Conservation (phyloP, 2,329 filamentous ascomycete species). For the Verticillium zaregamsianum region DNA sequence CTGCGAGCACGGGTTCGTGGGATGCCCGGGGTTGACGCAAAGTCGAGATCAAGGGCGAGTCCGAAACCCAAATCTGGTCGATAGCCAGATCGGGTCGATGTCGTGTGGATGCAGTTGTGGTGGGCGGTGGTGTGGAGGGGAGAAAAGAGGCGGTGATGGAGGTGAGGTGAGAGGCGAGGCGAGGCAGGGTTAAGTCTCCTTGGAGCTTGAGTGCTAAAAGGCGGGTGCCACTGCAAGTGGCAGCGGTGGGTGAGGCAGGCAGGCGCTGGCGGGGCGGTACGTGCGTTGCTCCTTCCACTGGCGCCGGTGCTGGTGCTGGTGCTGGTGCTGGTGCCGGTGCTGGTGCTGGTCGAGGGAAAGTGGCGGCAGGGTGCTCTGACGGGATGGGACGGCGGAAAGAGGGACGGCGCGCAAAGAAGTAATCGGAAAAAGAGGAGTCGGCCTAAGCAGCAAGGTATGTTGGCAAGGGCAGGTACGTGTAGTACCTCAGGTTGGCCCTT, state of each 20-base stretch:
- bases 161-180: not conserved
- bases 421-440: conserved; percentile 2
- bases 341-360: conserved; percentile 1
- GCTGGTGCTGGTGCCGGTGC: not conserved
- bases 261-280: not conserved
- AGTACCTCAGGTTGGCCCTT: not conserved
- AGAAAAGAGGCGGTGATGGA: not conserved
- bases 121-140: not conserved
- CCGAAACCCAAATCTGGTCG: not conserved
- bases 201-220: not conserved
- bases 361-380: not conserved
- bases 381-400: conserved; percentile 3
- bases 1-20: not conserved
- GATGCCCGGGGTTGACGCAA: not conserved
- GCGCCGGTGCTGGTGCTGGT: not conserved
- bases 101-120: not conserved
- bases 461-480: not conserved
- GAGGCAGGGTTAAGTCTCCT: not conserved
- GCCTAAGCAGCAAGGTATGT: not conserved
- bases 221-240: conserved; percentile 1
- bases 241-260: not conserved
- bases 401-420: conserved; percentile 7
- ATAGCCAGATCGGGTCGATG: not conserved
- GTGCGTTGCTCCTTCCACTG: not conserved
- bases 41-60: not conserved